Percentiles rank a stretch among this genome's conserved stretches.
These are phyloP conservation scores for Petunia axillaris DNA, from an alignment of 257 asterid genomes.

Conservation along the genomic window DNA sequence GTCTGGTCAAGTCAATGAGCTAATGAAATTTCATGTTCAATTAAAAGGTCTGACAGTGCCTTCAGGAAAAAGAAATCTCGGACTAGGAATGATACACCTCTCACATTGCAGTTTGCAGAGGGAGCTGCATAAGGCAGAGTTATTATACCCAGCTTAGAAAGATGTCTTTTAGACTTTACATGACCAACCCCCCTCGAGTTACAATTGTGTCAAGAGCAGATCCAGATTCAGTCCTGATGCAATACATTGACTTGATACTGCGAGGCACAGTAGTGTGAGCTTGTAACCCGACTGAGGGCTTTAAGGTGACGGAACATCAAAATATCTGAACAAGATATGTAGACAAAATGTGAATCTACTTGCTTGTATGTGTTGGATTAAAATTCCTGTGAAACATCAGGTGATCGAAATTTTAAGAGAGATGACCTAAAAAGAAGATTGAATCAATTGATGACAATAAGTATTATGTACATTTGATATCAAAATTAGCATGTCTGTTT, in stretches of 20 bases:
- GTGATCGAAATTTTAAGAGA: neutral
- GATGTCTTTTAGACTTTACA: too few species aligned
- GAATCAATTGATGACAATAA: too few species aligned
- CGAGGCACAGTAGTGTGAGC: too few species aligned
- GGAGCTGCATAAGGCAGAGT: neutral
- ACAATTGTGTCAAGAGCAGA: too few species aligned
- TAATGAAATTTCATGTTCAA: neutral
- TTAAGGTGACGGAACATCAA: too few species aligned
- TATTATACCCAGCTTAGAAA: neutral
- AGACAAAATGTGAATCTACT: neutral
- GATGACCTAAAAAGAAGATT: neutral
- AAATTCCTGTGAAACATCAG: constrained; percentile 6
- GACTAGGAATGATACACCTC: too few species aligned
- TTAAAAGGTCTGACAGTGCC: neutral
- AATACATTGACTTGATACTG: too few species aligned
- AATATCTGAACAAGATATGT: neutral
- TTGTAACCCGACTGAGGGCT: too few species aligned
- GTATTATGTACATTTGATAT: neutral
- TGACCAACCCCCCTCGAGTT: too few species aligned
- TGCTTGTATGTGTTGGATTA: neutral
- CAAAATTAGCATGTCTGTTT: neutral
- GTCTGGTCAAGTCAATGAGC: neutral
- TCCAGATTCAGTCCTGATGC: too few species aligned
- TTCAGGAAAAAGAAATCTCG: neutral
- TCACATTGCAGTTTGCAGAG: too few species aligned